A percentile compares a stretch with the other conserved stretches of the same genome.
Evolutionary conservation across 2,329 filamentous ascomycete species (phyloP).

Genomic region (Alternaria atra): DNA sequence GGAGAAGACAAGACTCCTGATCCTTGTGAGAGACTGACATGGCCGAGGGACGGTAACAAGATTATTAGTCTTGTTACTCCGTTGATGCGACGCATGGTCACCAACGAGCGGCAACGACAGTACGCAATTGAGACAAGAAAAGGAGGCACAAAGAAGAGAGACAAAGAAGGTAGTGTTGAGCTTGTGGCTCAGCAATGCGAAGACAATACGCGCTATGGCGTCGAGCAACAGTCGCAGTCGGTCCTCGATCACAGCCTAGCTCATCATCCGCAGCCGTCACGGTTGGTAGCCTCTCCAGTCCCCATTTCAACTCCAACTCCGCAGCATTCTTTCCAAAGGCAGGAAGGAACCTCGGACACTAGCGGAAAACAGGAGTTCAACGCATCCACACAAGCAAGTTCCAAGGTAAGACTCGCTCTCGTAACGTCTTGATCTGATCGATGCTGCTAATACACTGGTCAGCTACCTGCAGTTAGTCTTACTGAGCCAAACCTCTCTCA

Average conservation of each 20-base stretch:
- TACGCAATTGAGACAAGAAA: constrained; percentile 67
- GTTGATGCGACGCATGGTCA: constrained; percentile 66
- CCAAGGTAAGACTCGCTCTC: background rate
- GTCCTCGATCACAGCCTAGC: constrained; percentile 17
- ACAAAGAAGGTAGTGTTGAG: constrained; percentile 37
- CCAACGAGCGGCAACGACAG: constrained; percentile 66
- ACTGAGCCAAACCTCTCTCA: constrained; percentile 46
- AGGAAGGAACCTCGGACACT: background rate
- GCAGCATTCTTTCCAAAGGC: background rate
- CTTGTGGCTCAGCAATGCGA: constrained; percentile 16
- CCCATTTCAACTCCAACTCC: background rate
- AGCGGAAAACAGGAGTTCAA: background rate
- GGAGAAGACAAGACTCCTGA: constrained; percentile 52
- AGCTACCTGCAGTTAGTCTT: constrained; percentile 15
- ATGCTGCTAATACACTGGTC: background rate
- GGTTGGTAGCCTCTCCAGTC: constrained; percentile 3
- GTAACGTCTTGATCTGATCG: background rate
- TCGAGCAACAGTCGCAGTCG: constrained; percentile 24
- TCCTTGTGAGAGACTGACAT: constrained; percentile 54
- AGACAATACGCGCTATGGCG: constrained; percentile 4
- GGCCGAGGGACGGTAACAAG: constrained; percentile 64
- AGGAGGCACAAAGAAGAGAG: constrained; percentile 52
- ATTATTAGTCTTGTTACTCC: constrained; percentile 67
- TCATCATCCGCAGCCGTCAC: constrained; percentile 6
- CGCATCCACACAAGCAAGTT: background rate